Evolutionary conservation across 257 asterid species (phyloP).

Genomic region (Fraxinus quadrangulata): DNA sequence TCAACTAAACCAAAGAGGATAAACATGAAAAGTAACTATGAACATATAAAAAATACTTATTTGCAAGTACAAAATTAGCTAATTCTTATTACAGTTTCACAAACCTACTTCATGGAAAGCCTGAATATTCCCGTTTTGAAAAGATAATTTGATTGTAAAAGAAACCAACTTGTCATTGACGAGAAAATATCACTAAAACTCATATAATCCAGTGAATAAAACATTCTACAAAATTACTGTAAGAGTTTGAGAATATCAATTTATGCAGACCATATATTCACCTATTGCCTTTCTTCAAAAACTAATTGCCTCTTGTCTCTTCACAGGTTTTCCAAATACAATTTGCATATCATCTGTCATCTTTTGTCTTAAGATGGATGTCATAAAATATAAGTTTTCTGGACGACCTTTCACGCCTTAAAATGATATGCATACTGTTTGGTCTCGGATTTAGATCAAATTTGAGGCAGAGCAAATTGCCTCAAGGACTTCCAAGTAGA

Average conservation of each 20-base stretch:
- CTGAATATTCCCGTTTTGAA: background rate
- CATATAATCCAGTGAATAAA: background rate
- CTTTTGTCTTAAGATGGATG: background rate
- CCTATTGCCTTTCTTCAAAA: background rate
- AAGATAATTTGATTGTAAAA: background rate
- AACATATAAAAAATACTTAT: background rate
- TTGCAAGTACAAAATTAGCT: background rate
- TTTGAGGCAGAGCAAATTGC: background rate
- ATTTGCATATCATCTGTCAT: background rate
- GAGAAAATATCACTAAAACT: background rate
- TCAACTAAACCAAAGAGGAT: background rate
- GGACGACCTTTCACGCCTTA: background rate
- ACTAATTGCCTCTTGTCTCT: background rate
- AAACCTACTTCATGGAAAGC: conserved; percentile 2
- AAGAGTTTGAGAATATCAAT: background rate
- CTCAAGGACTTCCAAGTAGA: background rate
- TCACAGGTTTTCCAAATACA: background rate
- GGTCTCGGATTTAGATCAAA: background rate
- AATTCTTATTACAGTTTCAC: background rate
- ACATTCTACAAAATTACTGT: background rate
- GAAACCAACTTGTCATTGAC: background rate
- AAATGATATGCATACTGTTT: background rate
- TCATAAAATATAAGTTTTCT: background rate
- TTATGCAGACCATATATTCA: background rate
- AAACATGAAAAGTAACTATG: conserved; percentile 2